Percentiles rank a stretch among this genome's conserved stretches.
phyloP scores from a whole-genome alignment of 805 yeast genomes.

The Priceomyces castillae region DNA sequence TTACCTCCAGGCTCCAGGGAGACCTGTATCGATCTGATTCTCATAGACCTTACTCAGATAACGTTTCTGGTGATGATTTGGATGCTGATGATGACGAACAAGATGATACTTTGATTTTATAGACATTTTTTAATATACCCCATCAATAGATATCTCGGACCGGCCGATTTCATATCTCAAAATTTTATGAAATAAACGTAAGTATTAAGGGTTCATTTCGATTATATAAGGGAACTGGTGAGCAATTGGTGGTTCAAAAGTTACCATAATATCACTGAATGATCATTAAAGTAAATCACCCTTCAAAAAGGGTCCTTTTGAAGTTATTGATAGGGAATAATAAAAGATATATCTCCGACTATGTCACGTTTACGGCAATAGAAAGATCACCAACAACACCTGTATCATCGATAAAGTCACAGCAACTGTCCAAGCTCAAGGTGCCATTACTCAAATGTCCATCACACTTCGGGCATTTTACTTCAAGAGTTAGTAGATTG shows the following conservation, averaged over 20 bases:
- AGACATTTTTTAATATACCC: slow-evolving; percentile 3
- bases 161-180: background rate
- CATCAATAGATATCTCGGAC: background rate
- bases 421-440: slow-evolving; percentile 26
- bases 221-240: background rate
- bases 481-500: slow-evolving; percentile 71
- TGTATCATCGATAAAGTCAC: background rate
- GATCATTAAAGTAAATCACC: background rate
- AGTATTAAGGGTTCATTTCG: background rate
- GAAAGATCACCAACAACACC: slow-evolving; percentile 13
- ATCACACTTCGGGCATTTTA: slow-evolving; percentile 71
- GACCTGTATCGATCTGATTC: slow-evolving; percentile 5
- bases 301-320: background rate
- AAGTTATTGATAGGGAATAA: background rate
- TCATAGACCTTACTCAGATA: slow-evolving; percentile 14
- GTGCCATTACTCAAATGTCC: slow-evolving; percentile 66
- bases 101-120: slow-evolving; percentile 30
- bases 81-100: slow-evolving; percentile 34
- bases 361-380: slow-evolving; percentile 29
- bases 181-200: background rate
- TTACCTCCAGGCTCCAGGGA: slow-evolving; percentile 14
- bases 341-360: slow-evolving; percentile 13
- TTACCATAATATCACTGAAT: background rate
- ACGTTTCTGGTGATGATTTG: slow-evolving; percentile 10
- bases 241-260: background rate